Evolutionary conservation across 2,329 filamentous ascomycete genomes (phyloP), one percentile per base, ranked within the genome.

Genomic region (Immersiporthe knoxdaviesiana): DNA sequence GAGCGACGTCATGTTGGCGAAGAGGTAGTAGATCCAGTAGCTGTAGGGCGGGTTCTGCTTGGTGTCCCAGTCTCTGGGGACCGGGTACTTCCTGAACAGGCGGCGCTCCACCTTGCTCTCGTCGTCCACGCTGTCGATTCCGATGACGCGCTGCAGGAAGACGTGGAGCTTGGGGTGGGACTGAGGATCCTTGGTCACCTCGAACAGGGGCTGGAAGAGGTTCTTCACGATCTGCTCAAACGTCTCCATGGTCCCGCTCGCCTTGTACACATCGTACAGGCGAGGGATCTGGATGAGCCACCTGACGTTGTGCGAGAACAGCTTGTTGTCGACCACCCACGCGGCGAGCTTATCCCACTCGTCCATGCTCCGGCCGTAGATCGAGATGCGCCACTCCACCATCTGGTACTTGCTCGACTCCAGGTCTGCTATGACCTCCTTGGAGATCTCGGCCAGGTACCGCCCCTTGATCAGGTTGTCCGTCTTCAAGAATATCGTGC

Each of bases 391-490:
- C 94, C 97, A 99, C 82, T 99, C 96, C 1, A 96, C 96, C 92
- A 99, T 97, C 79, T 99, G 96, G 77, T 99, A 99, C 79, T 99
- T 99, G 87, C 94, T 97, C 63, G 95, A 97, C 79, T 99, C 96
- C 41, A 99, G 84, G 85, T 99, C 96, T 3, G 94, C 90, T 67
- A 99, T 97, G 72, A 99, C 96, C 80, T 99, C 96, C 76, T 97
- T 97, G 2, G 95, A 98, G 72, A 99, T 97, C 79, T 99, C 96
- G 0, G 96, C 96, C 58, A 99, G 84, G 78, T 99, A 99, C 63
- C 95, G 91, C 47, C 96, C 96, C 73, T 97, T 90, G 77, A 99
- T 97, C 79, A 94, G 95, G 78, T 99, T 99, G 81, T 99, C 96
- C 12, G 96, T 99, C 83, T 99, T 99, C 67, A 99, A 84, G 79